phyloP scores from a whole-genome alignment of 2,329 filamentous ascomycete species.

The Dothideomycetes sp. region DNA sequence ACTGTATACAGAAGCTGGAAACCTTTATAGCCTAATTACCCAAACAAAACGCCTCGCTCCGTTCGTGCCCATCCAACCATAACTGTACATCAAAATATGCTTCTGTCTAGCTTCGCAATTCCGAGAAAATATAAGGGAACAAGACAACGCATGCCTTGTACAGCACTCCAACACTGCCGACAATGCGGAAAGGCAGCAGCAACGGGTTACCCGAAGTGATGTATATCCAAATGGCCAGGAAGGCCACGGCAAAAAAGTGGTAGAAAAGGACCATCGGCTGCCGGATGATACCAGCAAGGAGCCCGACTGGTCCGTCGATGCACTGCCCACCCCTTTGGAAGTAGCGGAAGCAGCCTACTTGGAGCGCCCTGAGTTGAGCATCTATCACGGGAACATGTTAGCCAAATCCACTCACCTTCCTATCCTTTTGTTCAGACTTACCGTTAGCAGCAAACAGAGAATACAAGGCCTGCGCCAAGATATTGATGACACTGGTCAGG shows the following conservation, averaged over 20 bases:
- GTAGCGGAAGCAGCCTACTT: slow-evolving; percentile 86
- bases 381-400: slow-evolving; percentile 37
- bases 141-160: slow-evolving; percentile 41
- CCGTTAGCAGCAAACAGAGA: slow-evolving; percentile 76
- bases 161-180: slow-evolving; percentile 39
- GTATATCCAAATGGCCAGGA: slow-evolving; percentile 72
- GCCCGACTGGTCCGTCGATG: slow-evolving; percentile 67
- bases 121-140: slow-evolving; percentile 44
- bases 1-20: not conserved
- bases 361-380: slow-evolving; percentile 65
- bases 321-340: slow-evolving; percentile 67
- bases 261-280: slow-evolving; percentile 70
- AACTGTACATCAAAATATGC: not conserved
- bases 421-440: no score
- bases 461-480: slow-evolving; percentile 92
- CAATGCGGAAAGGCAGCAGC: slow-evolving; percentile 29
- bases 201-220: slow-evolving; percentile 39
- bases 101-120: slow-evolving; percentile 21
- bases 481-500: slow-evolving; percentile 84
- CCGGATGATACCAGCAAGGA: slow-evolving; percentile 73
- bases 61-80: slow-evolving; percentile 4
- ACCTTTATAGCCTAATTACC: not conserved
- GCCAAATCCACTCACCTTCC: no score
- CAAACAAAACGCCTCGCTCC: slow-evolving; percentile 9
- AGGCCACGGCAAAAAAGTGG: slow-evolving; percentile 91